Conservation (phyloP, 345 rosid genomes). For the Psidium guajava region DNA sequence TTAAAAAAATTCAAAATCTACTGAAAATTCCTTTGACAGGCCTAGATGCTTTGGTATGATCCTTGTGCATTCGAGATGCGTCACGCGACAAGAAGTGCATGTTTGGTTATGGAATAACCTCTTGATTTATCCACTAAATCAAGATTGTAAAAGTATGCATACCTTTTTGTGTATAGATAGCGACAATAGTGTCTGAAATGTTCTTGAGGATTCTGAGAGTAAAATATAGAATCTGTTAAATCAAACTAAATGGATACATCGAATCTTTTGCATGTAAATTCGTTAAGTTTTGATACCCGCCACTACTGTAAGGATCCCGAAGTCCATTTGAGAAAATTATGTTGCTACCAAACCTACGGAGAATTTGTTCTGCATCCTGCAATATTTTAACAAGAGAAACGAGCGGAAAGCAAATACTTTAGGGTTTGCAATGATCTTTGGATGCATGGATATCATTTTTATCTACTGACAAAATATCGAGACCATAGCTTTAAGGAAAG, state of each 20-base stretch:
- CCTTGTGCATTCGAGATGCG: background rate
- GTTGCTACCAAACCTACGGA: conserved; percentile 38
- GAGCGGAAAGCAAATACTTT: background rate
- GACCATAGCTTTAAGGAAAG: background rate
- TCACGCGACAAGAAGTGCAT: background rate
- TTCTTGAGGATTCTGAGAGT: background rate
- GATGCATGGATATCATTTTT: background rate
- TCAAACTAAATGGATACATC: background rate
- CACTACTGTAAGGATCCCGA: conserved; percentile 45
- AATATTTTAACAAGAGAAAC: background rate
- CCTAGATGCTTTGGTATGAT: background rate
- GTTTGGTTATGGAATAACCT: background rate
- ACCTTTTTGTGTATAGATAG: background rate
- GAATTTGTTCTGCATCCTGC: conserved; percentile 37
- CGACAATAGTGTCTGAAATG: background rate
- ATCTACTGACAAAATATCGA: background rate
- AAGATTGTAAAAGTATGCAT: background rate
- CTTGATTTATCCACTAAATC: background rate
- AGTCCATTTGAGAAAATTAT: conserved; percentile 58
- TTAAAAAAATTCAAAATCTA: too few species aligned
- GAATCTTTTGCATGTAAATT: background rate
- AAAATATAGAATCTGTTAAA: background rate
- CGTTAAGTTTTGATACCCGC: conserved; percentile 23
- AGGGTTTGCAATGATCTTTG: background rate
- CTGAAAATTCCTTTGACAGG: too few species aligned